These are phyloP conservation scores for Craterostigma plantagineum DNA, from an alignment of 257 asterid species.

Conservation along the genomic window DNA sequence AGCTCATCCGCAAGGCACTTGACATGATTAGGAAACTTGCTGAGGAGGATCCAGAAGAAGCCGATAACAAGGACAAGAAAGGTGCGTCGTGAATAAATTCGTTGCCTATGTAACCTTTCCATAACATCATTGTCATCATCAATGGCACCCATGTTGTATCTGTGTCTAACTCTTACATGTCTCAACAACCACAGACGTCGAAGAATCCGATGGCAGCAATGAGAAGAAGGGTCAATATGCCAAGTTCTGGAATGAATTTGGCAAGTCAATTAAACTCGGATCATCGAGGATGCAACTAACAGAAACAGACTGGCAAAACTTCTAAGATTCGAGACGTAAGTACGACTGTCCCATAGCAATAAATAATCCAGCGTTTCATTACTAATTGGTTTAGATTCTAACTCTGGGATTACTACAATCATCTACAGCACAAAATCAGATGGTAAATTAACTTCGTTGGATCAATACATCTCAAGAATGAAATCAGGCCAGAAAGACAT, in stretches of 20 bases:
- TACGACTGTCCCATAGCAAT: neutral
- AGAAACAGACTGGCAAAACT: neutral
- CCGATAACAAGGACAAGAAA: conserved; percentile 44
- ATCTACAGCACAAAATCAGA: conserved; percentile 67
- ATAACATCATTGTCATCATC: no score
- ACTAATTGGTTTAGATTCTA: neutral
- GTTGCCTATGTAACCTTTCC: neutral
- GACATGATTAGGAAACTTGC: conserved; percentile 94
- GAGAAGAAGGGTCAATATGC: conserved; percentile 83
- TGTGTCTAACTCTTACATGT: conserved; percentile 2
- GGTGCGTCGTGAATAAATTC: conserved; percentile 15
- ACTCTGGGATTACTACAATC: neutral
- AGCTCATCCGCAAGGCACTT: conserved; percentile 91
- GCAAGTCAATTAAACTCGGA: conserved; percentile 88
- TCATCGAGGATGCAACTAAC: conserved; percentile 1
- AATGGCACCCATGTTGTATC: neutral
- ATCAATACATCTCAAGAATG: conserved; percentile 90
- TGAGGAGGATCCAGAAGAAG: conserved; percentile 92
- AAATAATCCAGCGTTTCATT: neutral
- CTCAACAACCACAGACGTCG: conserved; percentile 27
- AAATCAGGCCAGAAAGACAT: conserved; percentile 87
- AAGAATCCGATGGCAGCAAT: conserved; percentile 52
- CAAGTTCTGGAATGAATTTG: conserved; percentile 87
- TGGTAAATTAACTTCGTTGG: conserved; percentile 80
- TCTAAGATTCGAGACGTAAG: neutral